Evolutionary conservation across 306 rosid species (phyloP).

Genomic region (Crotalaria pallida): DNA sequence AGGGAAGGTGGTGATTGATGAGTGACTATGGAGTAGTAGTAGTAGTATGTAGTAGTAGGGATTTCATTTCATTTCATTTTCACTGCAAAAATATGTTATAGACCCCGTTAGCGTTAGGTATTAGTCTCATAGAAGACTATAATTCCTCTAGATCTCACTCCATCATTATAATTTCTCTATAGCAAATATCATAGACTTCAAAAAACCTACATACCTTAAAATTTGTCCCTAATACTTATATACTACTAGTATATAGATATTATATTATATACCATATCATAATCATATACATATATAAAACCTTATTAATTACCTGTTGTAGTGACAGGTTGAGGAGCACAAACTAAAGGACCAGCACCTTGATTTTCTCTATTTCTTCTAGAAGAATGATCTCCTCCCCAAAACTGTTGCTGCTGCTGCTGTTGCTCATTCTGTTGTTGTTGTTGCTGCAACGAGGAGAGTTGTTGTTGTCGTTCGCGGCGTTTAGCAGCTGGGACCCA

Average conservation of each 20-base stretch:
- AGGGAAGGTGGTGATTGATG: conserved; percentile 19
- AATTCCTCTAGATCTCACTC: conserved; percentile 22
- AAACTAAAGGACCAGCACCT: conserved; percentile 36
- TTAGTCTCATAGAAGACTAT: conserved; percentile 22
- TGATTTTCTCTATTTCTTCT: conserved; percentile 56
- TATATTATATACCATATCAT: no score
- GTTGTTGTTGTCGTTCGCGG: conserved; percentile 84
- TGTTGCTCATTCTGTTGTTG: conserved; percentile 36
- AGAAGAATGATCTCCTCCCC: conserved; percentile 44
- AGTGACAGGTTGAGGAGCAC: conserved; percentile 59
- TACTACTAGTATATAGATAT: no score
- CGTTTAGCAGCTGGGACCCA: conserved; percentile 95
- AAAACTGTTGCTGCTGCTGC: conserved; percentile 27
- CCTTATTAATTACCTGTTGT: conserved; percentile 54
- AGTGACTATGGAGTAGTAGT: conserved; percentile 23
- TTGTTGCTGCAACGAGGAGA: conserved; percentile 45
- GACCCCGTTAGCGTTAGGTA: conserved; percentile 36
- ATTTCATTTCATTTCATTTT: conserved; percentile 36
- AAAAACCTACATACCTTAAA: conserved; percentile 9
- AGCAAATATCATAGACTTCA: conserved; percentile 9
- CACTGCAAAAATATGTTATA: conserved; percentile 34
- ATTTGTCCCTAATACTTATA: neutral
- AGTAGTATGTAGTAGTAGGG: no score
- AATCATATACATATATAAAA: no score
- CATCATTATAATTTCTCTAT: neutral